phyloP scores from a whole-genome alignment of 1,139 yeast genomes.

The Hemisphaericaspora subhashii region DNA sequence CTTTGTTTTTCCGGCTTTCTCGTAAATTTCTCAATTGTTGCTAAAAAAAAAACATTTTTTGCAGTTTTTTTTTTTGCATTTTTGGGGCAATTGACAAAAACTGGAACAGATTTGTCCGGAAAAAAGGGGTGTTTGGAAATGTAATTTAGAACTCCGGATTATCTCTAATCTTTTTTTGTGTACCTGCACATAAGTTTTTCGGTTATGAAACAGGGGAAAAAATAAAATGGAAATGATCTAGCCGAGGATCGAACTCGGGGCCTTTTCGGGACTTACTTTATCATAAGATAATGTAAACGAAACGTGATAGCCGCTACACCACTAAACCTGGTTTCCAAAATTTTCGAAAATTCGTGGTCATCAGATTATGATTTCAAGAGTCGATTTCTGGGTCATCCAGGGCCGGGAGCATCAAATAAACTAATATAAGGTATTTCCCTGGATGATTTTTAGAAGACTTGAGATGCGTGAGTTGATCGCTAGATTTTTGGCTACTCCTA shows the following conservation, averaged over 20 bases:
- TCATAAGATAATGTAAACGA: slow-evolving; percentile 7
- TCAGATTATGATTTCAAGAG: background rate
- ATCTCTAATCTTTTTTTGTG: slow-evolving; percentile 23
- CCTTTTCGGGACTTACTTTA: slow-evolving; percentile 26
- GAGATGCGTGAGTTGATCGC: no score
- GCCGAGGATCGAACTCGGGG: slow-evolving; percentile 24
- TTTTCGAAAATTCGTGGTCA: background rate
- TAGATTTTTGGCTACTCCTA: no score
- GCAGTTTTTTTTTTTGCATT: slow-evolving; percentile 6
- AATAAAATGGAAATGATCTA: no score
- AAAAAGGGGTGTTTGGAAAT: slow-evolving; percentile 4
- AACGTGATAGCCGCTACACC: slow-evolving; percentile 14
- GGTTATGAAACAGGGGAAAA: no score
- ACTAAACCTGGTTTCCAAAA: slow-evolving; percentile 7
- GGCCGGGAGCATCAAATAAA: no score
- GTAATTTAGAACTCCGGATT: slow-evolving; percentile 32
- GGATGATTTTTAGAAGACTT: no score
- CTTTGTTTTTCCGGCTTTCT: background rate
- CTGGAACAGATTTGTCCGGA: no score
- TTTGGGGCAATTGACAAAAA: slow-evolving; percentile 1
- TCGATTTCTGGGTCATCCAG: no score
- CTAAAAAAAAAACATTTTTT: slow-evolving; percentile 5
- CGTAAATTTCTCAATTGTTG: slow-evolving; percentile 5
- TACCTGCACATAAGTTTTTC: no score
- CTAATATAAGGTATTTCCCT: no score